phyloP scores from a whole-genome alignment of 1,284 basidiomycete genomes.

The Inonotus hispidus region DNA sequence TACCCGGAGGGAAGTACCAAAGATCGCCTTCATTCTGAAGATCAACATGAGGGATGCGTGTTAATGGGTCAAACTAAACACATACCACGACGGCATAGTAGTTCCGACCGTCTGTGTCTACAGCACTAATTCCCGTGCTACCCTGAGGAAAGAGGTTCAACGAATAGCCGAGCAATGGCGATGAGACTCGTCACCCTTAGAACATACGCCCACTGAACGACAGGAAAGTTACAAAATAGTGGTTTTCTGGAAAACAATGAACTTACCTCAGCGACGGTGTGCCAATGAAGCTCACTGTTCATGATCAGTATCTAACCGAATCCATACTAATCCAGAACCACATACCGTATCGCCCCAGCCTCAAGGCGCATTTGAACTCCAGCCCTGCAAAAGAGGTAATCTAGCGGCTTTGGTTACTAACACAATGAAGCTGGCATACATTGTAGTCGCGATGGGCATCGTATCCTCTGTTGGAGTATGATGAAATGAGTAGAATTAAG shows the following conservation, averaged over 20 bases:
- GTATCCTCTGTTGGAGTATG: slow-evolving; percentile 34
- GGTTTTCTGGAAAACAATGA: slow-evolving; percentile 19
- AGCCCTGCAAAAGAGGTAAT: slow-evolving; percentile 40
- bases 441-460: slow-evolving; percentile 53
- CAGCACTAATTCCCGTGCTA: slow-evolving; percentile 52
- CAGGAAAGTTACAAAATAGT: slow-evolving; percentile 23
- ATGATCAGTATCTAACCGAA: background rate
- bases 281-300: slow-evolving; percentile 68
- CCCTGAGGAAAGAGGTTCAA: slow-evolving; percentile 36
- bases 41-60: slow-evolving; percentile 6
- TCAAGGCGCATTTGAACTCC: slow-evolving; percentile 68
- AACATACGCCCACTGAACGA: slow-evolving; percentile 57
- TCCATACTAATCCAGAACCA: slow-evolving; percentile 7
- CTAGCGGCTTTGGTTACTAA: background rate
- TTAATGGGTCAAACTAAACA: background rate
- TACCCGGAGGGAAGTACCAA: slow-evolving; percentile 68
- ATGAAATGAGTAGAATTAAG: background rate
- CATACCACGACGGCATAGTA: slow-evolving; percentile 24
- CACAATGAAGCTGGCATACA: slow-evolving; percentile 28
- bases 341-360: slow-evolving; percentile 56
- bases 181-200: slow-evolving; percentile 37
- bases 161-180: background rate
- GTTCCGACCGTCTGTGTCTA: slow-evolving; percentile 54
- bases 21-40: slow-evolving; percentile 32
- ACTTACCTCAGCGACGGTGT: slow-evolving; percentile 57